Evolutionary conservation across 2,329 filamentous ascomycete species (phyloP).

Genomic region (Macrophomina tecta): DNA sequence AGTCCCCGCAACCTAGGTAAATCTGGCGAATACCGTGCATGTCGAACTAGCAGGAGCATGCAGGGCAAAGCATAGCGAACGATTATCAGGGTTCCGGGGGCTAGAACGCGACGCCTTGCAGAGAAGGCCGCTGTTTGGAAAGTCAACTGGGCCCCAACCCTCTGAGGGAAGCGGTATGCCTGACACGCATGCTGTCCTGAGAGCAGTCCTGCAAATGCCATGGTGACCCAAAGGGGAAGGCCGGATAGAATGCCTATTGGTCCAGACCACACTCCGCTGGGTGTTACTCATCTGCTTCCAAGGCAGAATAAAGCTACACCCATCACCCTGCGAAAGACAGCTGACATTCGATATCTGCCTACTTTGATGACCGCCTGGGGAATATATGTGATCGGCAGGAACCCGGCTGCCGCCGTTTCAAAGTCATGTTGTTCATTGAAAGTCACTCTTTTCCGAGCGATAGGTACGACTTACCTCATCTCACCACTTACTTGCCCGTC

Average conservation of each 20-base stretch:
- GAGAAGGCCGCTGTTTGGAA: not conserved
- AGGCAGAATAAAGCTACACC: not conserved
- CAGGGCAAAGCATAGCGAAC: not conserved
- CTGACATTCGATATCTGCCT: not conserved
- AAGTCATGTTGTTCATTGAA: not conserved
- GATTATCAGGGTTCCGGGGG: not conserved
- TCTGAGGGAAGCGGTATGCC: not conserved
- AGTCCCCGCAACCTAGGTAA: not conserved
- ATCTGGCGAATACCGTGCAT: not conserved
- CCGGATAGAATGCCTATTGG: not conserved
- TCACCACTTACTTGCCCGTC: not conserved
- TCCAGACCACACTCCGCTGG: not conserved
- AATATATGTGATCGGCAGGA: constrained; percentile 9
- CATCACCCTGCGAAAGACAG: not conserved
- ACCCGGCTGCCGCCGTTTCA: not conserved
- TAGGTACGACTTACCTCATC: not conserved
- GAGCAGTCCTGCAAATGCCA: constrained; percentile 1
- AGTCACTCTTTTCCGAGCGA: not conserved
- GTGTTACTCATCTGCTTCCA: not conserved
- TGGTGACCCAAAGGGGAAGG: not conserved
- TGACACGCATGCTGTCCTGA: constrained; percentile 13
- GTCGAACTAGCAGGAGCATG: not conserved
- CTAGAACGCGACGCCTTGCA: constrained; percentile 2
- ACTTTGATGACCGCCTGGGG: not conserved
- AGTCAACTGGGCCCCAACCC: not conserved